Evolutionary conservation across 106 monocot genomes (phyloP).

Genomic region (Agapanthus africanus): DNA sequence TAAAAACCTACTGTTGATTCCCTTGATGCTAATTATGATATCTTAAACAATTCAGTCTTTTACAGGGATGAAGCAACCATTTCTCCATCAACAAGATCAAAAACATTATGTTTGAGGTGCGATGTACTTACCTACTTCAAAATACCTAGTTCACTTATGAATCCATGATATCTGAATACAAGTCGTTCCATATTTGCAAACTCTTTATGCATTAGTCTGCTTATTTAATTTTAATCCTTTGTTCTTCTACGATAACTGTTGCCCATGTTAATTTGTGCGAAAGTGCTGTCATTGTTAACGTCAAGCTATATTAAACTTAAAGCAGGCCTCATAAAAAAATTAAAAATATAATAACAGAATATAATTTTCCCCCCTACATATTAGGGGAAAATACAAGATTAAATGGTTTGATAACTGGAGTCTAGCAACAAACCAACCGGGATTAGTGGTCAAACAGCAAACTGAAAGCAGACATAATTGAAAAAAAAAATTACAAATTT

Average conservation of each 20-base stretch:
- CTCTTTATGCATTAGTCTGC: no score
- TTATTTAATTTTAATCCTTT: not conserved
- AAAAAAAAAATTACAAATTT: no score
- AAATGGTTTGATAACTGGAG: no score
- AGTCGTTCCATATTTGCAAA: no score
- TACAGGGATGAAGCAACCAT: not conserved
- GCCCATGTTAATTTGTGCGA: not conserved
- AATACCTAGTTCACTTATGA: not conserved
- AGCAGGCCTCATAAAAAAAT: no score
- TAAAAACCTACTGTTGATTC: not conserved
- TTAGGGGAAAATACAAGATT: no score
- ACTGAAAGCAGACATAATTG: no score
- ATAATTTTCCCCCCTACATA: no score
- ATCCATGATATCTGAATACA: no score
- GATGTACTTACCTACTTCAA: not conserved
- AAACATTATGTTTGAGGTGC: not conserved
- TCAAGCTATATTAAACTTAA: not conserved
- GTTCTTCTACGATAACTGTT: not conserved
- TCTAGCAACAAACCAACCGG: no score
- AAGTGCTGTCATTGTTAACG: not conserved
- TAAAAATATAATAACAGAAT: no score
- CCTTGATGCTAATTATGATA: not conserved
- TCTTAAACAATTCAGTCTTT: not conserved
- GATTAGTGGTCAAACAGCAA: no score
- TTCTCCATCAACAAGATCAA: not conserved